These are phyloP conservation scores for Penicillium pulvis DNA, from an alignment of 495 filamentous ascomycete species.

Conservation along the genomic window DNA sequence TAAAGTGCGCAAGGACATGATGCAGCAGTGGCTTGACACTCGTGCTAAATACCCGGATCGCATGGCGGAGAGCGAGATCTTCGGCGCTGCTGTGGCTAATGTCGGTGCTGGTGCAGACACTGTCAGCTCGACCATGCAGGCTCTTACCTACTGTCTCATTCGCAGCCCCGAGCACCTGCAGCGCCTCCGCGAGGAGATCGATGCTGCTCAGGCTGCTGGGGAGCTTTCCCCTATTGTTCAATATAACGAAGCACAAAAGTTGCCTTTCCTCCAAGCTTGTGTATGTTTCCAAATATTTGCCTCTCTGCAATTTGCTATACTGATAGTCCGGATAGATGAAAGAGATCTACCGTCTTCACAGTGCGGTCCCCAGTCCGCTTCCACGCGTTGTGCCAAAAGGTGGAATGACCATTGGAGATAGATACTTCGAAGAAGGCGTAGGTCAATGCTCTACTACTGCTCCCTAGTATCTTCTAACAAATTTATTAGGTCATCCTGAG, in stretches of 20 bases:
- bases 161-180: constrained; percentile 34
- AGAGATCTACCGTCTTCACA: constrained; percentile 53
- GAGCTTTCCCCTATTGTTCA: constrained; percentile 30
- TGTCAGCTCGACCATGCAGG: constrained; percentile 38
- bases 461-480: background rate
- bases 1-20: constrained; percentile 42
- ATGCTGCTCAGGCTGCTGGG: constrained; percentile 26
- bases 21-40: constrained; percentile 46
- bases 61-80: constrained; percentile 43
- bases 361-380: constrained; percentile 28
- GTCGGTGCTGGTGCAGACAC: constrained; percentile 51
- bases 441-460: background rate
- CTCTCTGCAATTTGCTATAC: background rate
- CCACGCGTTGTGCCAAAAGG: constrained; percentile 32
- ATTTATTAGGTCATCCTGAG: constrained; percentile 38
- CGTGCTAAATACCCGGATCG: constrained; percentile 39
- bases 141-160: constrained; percentile 39
- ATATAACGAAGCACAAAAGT: constrained; percentile 27
- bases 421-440: constrained; percentile 42
- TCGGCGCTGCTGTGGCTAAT: constrained; percentile 38
- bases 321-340: constrained; percentile 36
- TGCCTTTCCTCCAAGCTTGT: constrained; percentile 43
- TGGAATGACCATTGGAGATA: constrained; percentile 31
- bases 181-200: constrained; percentile 37
- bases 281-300: constrained; percentile 16